Evolutionary conservation across 768 basidiomycete species (phyloP), one percentile per base, ranked within the genome.

Genomic region (Podaxis carcinomalis): DNA sequence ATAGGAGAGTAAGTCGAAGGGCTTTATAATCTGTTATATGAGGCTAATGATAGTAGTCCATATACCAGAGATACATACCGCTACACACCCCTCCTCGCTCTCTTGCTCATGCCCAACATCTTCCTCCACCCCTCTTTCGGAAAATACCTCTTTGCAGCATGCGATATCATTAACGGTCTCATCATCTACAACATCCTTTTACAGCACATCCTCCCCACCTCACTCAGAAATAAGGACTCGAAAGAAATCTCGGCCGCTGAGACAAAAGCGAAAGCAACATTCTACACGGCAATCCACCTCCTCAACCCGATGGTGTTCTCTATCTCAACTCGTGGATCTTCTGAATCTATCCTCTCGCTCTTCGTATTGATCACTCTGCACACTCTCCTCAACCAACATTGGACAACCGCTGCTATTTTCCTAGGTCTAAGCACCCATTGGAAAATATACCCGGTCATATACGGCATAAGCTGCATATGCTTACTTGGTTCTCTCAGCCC

Each of bases 391-490:
- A 79, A 80, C 44, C 77, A 74, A 3, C 77, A 77, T 47, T 90
- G 90, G 86, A 79, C 82, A 52, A 63, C 72, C 2, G 85, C 93
- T 0, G 95, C 93, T 0, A 65, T 92, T 4, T 68, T 88, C 58
- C 78, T 95, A 21, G 97, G 94, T 0, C 66, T 94, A 42, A 88
- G 91, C 63, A 87, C 93, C 0, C 95, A 98, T 67, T 96, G 94
- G 92, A 99, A 99, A 75, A 92, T 99, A 59, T 98, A 97, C 69
- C 97, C 97, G 0, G 78, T 95, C 65, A 84, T 99, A 59, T 98
- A 98, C 70, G 92, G 89, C 0, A 81, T 89, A n/a, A 83, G 86
- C 39, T 87, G 92, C 62, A 74, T 94, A 58, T 83, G 85, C 0
- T 78, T 82, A 46, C 73, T 89, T 51, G 73, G 73, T 14, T 62